Conservation (phyloP, 164 flowering plant genomes). For the Cinnamomum micranthum region DNA sequence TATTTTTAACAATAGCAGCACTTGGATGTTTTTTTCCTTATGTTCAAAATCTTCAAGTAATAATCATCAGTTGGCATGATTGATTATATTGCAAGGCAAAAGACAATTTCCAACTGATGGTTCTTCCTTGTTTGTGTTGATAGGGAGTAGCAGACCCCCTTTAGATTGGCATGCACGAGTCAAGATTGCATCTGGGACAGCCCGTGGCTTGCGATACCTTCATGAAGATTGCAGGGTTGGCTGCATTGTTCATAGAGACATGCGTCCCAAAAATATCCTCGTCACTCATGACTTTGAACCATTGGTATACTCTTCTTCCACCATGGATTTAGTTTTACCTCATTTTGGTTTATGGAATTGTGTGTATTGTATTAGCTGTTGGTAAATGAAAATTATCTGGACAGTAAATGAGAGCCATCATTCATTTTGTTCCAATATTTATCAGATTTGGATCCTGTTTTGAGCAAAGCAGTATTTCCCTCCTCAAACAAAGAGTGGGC, state of each 20-base stretch:
- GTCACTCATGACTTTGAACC: conserved; percentile 92
- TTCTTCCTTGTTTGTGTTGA: not conserved
- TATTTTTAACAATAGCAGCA: too few species aligned
- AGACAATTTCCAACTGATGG: not conserved
- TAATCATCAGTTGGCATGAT: too few species aligned
- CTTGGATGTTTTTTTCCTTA: too few species aligned
- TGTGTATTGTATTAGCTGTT: too few species aligned
- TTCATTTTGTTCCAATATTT: too few species aligned
- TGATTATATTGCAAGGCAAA: too few species aligned
- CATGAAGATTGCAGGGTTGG: conserved; percentile 97
- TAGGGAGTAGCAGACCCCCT: conserved; percentile 35
- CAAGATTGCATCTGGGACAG: conserved; percentile 80
- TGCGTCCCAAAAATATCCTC: conserved; percentile 79
- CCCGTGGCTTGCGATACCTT: conserved; percentile 85
- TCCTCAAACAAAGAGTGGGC: too few species aligned
- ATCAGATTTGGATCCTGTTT: too few species aligned
- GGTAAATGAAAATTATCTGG: too few species aligned
- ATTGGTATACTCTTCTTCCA: conserved; percentile 35
- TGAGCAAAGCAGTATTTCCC: too few species aligned
- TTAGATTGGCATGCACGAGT: conserved; percentile 62
- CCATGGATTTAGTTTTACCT: not conserved
- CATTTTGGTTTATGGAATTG: not conserved
- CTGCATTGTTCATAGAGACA: conserved; percentile 74
- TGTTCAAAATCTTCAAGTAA: too few species aligned
- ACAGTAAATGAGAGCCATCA: too few species aligned